Base-by-base conservation (phyloP, 306 rosid species). In the Carpinus fangiana region DNA sequence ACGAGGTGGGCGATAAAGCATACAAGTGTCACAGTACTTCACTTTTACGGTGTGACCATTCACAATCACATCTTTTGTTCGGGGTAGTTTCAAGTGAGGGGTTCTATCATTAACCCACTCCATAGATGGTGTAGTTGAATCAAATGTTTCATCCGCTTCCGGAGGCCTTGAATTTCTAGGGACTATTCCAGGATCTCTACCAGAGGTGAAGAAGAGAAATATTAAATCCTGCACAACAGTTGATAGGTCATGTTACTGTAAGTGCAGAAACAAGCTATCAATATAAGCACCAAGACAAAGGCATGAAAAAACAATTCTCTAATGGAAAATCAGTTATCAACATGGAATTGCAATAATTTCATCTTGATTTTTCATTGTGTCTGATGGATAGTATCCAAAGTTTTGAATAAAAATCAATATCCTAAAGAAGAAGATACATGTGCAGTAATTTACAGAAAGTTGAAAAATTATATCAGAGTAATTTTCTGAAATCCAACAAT, bases 1-100 rank as follows among this genome's bases (percentile, higher is more conserved):
- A 20, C 98, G 98, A 64, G 98, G 98, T 21, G 94, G 97, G 56
- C 98, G 97, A 91, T 92, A 95, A 51, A 92, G 94, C 87, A 92
- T 81, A 87, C 98, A 95, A 13, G 98, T 92, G 56, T 95, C 98
- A 41, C 98, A 95, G 85, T 91, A 95, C 88, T 95, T 95, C 78
- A 95, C 97, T 89, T 90, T 92, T 77, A 95, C 87, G 2, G 82
- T 43, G 55, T 95, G 90, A 73, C 97, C 98, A 85, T 92, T 92
- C 64, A 95, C 82, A 18, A 72, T 41, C 34, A 95, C 85, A 79
- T 92, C 98, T 85, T 88, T 95, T 4, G 92, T 90, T 83, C 93
- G 96, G 64, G 98, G 98, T 76, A 95, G 82, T 85, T 88, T 95
- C 84, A 91, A 73, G 86, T 86, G 90, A 80, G 98, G 98, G 45